Evolutionary conservation across 208 protist species (phyloP).

Genomic region (Porcisia deanei): DNA sequence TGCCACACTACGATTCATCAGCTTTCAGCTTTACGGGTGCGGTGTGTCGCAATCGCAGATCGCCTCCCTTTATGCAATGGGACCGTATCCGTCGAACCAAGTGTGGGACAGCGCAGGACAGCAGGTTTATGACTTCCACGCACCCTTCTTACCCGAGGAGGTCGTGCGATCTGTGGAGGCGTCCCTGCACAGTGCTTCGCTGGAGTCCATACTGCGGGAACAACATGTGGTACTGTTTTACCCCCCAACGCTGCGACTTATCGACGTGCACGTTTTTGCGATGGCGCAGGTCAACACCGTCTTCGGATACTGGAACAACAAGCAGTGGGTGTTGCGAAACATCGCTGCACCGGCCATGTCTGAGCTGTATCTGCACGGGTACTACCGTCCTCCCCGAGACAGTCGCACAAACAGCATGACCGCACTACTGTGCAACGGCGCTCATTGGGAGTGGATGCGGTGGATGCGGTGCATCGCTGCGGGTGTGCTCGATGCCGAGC

Average conservation of each 20-base stretch:
- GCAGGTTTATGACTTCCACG: constrained; percentile 32
- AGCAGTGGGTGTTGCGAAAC: constrained; percentile 48
- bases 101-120: constrained; percentile 28
- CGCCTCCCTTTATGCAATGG: constrained; percentile 43
- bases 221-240: constrained; percentile 20
- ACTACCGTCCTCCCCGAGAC: constrained; percentile 34
- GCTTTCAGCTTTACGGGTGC: constrained; percentile 53
- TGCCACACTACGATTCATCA: constrained; percentile 36
- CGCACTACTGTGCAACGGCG: constrained; percentile 57
- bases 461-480: constrained; percentile 47
- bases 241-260: constrained; percentile 22
- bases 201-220: constrained; percentile 24
- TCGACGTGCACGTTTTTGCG: constrained; percentile 37
- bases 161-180: constrained; percentile 35
- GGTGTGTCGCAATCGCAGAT: constrained; percentile 34
- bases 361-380: constrained; percentile 34
- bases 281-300: constrained; percentile 33
- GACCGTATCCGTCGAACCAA: constrained; percentile 24
- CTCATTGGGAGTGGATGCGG: constrained; percentile 46
- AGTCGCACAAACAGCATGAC: constrained; percentile 30
- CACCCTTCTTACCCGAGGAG: constrained; percentile 35
- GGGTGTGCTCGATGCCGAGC: constrained; percentile 3
- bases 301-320: constrained; percentile 42
- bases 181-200: constrained; percentile 12
- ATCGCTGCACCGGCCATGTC: constrained; percentile 9